Conservation (phyloP, 2,329 filamentous ascomycete species). For the Epichloe coenophiala region DNA sequence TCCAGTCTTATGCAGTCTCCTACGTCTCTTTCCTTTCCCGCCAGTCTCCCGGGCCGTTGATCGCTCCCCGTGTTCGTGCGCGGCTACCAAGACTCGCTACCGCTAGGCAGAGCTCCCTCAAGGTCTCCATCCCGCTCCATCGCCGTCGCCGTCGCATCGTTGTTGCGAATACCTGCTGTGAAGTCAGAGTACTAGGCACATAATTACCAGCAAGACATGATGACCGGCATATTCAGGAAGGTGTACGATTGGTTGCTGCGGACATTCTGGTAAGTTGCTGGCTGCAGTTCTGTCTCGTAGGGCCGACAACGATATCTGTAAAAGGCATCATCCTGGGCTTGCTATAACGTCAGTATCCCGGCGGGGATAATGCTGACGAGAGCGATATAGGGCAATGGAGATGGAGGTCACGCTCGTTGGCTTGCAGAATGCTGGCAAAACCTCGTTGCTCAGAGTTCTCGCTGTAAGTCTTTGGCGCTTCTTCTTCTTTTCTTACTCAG, state of each 20-base stretch:
- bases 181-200: not conserved
- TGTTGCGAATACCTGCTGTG: not conserved
- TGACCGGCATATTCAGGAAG: conserved; percentile 85
- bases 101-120: not conserved
- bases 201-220: conserved; percentile 25
- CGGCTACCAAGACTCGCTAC: not conserved
- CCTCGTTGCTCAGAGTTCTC: conserved; percentile 81
- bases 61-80: not conserved
- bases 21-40: not conserved
- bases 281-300: not conserved
- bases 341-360: conserved; percentile 3
- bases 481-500: not conserved
- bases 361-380: conserved; percentile 8
- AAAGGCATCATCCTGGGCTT: not conserved
- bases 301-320: not conserved
- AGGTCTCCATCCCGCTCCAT: not conserved
- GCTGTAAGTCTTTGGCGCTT: conserved; percentile 52
- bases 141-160: not conserved
- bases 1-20: not conserved
- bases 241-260: conserved; percentile 98
- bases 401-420: conserved; percentile 99
- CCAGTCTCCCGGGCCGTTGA: not conserved
- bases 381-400: conserved; percentile 68
- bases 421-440: conserved; percentile 95
- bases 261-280: conserved; percentile 73